Base-by-base conservation (phyloP, 2,329 filamentous ascomycete species). In the Ophiobolus disseminans region DNA sequence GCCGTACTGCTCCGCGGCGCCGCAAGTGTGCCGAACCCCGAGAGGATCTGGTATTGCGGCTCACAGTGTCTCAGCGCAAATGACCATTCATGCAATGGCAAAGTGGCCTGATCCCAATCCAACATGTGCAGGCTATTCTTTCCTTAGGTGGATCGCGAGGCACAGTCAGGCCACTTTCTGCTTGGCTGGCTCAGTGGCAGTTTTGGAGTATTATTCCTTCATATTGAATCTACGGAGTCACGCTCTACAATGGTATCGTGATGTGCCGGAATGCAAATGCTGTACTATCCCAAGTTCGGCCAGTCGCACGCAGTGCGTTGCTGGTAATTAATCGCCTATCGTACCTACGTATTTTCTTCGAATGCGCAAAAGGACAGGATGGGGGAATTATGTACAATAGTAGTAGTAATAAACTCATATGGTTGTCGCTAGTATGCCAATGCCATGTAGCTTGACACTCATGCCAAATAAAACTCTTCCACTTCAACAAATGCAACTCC, bases 371-470 rank as follows among this genome's bases (percentile, higher is more conserved):
- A 26, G 30, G 45, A 48, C 40, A 16, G 23, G 43, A 53, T 14
- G 25, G 21, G 22, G 54, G 38, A 55, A 55, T 50, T 57, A 57
- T 57, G 31, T 57, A 57, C 51, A 57, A 45, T 45, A 37, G 45
- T 57, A 48, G 40, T 48, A 42, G 35, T 49, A 45, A 31, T 16
- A 13, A 28, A 23, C 22, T 26, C n/a, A 21, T 8, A 26, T n/a
- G n/a, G n/a, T n/a, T n/a, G n/a, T n/a, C n/a, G n/a, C n/a, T n/a
- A n/a, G n/a, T n/a, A n/a, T n/a, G 19, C 17, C 21, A 20, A 41
- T 31, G 37, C 23, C 11, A 40, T 22, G 17, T 19, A 11, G 30
- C 30, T 32, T 30, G 14, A 41, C 19, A 16, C n/a, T 22, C 10
- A 13, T 39, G 19, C 35, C 11, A 23, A 39, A 14, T 14, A 11